These are phyloP conservation scores for Ogataea corticis DNA, from an alignment of 805 yeast species.

Conservation along the genomic window DNA sequence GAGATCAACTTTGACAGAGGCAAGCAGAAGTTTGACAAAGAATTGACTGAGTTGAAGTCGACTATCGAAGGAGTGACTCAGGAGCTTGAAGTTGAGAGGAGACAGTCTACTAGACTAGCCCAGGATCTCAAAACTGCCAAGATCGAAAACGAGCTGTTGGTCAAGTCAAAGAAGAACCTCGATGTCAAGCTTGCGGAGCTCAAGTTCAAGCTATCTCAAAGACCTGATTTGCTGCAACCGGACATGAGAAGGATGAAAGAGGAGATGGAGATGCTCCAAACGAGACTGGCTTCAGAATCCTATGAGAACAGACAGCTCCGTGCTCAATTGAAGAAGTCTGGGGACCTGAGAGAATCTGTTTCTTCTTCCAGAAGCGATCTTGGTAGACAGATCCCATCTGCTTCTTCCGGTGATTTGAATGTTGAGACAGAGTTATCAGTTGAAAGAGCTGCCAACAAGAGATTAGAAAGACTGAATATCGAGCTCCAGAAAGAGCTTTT, in stretches of 20 bases:
- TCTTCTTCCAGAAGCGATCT: constrained; percentile 3
- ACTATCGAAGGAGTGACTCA: constrained; percentile 29
- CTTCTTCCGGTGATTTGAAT: constrained; percentile 1
- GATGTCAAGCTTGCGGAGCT: constrained; percentile 36
- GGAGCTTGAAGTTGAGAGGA: constrained; percentile 32
- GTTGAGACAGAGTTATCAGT: constrained; percentile 20
- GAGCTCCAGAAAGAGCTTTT: constrained; percentile 37
- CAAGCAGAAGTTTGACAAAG: constrained; percentile 43
- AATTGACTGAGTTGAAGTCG: constrained; percentile 38
- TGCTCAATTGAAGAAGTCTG: constrained; percentile 42
- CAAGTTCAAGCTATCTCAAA: constrained; percentile 31
- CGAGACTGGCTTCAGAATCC: constrained; percentile 64
- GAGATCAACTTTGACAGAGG: constrained; percentile 47
- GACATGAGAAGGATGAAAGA: constrained; percentile 40
- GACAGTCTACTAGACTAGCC: constrained; percentile 24
- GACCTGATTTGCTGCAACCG: constrained; percentile 19
- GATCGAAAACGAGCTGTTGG: constrained; percentile 36
- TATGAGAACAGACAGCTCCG: constrained; percentile 54
- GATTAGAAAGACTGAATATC: constrained; percentile 34
- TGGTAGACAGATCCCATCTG: constrained; percentile 1
- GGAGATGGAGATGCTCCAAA: constrained; percentile 59
- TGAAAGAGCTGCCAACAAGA: constrained; percentile 33
- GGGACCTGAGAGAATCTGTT: constrained; percentile 4
- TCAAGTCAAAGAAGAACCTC: constrained; percentile 31
- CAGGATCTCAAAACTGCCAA: constrained; percentile 31